These are phyloP conservation scores for Elsinoe arachidis DNA, from an alignment of 2,329 filamentous ascomycete species.

Conservation along the genomic window DNA sequence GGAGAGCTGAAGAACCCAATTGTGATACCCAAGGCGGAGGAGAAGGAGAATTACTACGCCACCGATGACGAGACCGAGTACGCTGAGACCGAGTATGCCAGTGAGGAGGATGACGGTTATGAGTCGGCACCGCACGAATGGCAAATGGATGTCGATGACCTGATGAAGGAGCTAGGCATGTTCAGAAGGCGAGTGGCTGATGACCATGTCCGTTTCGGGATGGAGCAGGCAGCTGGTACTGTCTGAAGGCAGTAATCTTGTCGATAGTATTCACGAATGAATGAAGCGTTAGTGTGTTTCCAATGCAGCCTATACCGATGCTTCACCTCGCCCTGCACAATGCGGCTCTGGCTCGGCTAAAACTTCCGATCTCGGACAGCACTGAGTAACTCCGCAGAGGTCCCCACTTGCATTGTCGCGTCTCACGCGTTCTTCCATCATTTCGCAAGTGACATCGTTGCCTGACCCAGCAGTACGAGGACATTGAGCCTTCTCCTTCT, in stretches of 20 bases:
- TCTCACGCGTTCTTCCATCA: slow-evolving; percentile 4
- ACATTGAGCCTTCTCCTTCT: neutral
- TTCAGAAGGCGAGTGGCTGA: slow-evolving; percentile 82
- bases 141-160: slow-evolving; percentile 75
- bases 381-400: neutral
- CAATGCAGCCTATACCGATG: neutral
- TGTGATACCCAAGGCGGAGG: slow-evolving; percentile 41
- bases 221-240: neutral
- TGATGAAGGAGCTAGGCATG: slow-evolving; percentile 69
- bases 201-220: slow-evolving; percentile 58
- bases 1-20: slow-evolving; percentile 88
- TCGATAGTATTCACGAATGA: slow-evolving; percentile 7
- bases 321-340: neutral
- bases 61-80: slow-evolving; percentile 52
- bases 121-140: slow-evolving; percentile 35
- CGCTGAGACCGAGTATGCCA: slow-evolving; percentile 33
- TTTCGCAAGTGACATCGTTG: neutral
- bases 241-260: neutral
- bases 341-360: neutral
- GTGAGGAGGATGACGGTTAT: slow-evolving; percentile 42
- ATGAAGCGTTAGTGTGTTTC: slow-evolving; percentile 1
- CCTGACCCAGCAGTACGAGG: neutral
- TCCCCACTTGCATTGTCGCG: slow-evolving; percentile 7
- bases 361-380: neutral
- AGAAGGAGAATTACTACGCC: slow-evolving; percentile 36